Evolutionary conservation across 73 alveolate species (phyloP), one percentile per base, ranked within the genome.

Genomic region (Paramecium sexaurelia): DNA sequence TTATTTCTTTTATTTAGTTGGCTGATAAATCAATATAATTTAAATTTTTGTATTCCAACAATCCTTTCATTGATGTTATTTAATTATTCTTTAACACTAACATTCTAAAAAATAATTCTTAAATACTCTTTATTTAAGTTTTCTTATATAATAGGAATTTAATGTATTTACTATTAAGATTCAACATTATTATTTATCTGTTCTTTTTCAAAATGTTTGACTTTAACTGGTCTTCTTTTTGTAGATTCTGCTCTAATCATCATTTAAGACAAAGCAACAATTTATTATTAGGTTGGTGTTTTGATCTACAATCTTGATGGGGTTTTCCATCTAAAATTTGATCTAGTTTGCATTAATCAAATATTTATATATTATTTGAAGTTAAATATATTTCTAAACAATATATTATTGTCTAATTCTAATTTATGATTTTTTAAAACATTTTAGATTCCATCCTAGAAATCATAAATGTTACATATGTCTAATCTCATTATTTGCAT

Each of bases 1-100:
- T 36, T 33, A 73, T 73, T 39, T 73, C 87, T 36, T 73, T 73
- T 32, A 73, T 73, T 73, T 73, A 36, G 57, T 73, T 73, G 5
- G 55, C 43, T 73, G 87, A 33, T 33, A 73, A 20, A 73, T 73
- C 87, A 73, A 73, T 33, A 73, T 73, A 73, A 73, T 73, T 73
- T 73, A 73, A 39, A 39, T 39, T 36, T 73, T 73, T 73, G 87
- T 73, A 73, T 39, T 73, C 55, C 26, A n/a, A 24, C n/a, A 73
- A 11, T 8, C 87, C 87, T 36, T 73, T 73, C 87, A 73, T 36
- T 0, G 61, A 33, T 73, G 55, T 29, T 73, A 73, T 73, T 73
- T 73, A 24, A 33, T 73, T 73, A 36, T 73, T 73, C 56, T 73
- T 73, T 36, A 73, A 39, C 13, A 73, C 56, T 36, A 73, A 7